Percentiles rank a stretch among this genome's conserved stretches.
phyloP scores from a whole-genome alignment of 495 filamentous ascomycete genomes.

The Patellaria atrata region DNA sequence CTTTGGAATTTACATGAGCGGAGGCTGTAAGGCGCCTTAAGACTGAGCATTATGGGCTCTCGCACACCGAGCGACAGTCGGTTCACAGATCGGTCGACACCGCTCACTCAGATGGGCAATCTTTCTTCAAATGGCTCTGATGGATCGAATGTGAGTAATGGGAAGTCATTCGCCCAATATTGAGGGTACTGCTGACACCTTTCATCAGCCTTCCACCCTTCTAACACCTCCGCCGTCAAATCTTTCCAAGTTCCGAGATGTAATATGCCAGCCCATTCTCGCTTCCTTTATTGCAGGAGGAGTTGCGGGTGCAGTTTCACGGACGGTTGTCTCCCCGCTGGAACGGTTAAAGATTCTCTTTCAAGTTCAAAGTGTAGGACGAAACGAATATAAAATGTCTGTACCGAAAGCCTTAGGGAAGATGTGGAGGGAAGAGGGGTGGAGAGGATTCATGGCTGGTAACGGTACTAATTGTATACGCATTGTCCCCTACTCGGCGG shows the following conservation, averaged over 20 bases:
- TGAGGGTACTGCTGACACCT: too few species aligned
- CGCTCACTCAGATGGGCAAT: too few species aligned
- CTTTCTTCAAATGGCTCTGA: too few species aligned
- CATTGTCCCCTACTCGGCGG: slow-evolving; percentile 93
- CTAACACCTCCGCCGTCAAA: slow-evolving; percentile 5
- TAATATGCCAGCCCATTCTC: slow-evolving; percentile 59
- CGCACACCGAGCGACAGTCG: too few species aligned
- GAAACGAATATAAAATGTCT: slow-evolving; percentile 80
- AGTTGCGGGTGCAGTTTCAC: slow-evolving; percentile 88
- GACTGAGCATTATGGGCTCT: too few species aligned
- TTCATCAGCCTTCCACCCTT: slow-evolving; percentile 8
- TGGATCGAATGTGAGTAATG: too few species aligned
- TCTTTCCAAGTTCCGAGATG: slow-evolving; percentile 11
- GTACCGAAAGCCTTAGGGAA: slow-evolving; percentile 78
- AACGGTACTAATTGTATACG: slow-evolving; percentile 98
- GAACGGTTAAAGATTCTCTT: slow-evolving; percentile 96
- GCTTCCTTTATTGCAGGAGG: slow-evolving; percentile 95
- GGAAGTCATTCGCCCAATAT: too few species aligned
- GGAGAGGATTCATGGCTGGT: slow-evolving; percentile 88
- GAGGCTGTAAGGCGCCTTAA: too few species aligned
- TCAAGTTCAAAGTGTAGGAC: slow-evolving; percentile 83
- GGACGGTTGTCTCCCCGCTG: slow-evolving; percentile 89
- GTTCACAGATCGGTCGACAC: too few species aligned
- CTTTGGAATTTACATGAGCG: too few species aligned
- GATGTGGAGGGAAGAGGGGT: slow-evolving; percentile 94